A percentile compares a stretch with the other conserved stretches of the same genome.
phyloP scores from a whole-genome alignment of 1,284 basidiomycete species.

The Sanghuangporus weigelae region DNA sequence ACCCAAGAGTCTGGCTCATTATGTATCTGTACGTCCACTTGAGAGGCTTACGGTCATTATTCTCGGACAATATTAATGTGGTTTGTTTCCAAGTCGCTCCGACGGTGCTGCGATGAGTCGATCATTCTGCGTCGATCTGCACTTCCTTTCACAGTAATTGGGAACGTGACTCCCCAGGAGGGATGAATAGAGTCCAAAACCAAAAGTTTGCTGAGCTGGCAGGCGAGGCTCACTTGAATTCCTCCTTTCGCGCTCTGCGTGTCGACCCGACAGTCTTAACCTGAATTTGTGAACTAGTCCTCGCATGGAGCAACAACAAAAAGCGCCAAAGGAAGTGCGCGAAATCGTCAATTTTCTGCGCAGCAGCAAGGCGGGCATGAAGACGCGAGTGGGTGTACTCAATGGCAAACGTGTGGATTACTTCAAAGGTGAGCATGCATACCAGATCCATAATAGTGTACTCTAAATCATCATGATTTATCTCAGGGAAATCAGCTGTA shows the following conservation, averaged over 20 bases:
- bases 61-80: too few species aligned
- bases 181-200: background rate
- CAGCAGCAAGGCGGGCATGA: conserved; percentile 81
- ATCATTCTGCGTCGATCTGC: background rate
- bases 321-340: conserved; percentile 71
- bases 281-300: background rate
- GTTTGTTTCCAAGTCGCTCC: too few species aligned
- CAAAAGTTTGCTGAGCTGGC: background rate
- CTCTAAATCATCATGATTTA: conserved; percentile 1
- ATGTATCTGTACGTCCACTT: too few species aligned
- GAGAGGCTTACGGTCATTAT: too few species aligned
- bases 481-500: conserved; percentile 82
- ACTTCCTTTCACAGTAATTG: background rate
- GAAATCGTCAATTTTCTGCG: conserved; percentile 84
- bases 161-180: background rate
- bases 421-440: conserved; percentile 78
- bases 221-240: background rate
- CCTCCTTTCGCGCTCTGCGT: background rate
- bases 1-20: background rate
- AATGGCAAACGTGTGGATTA: conserved; percentile 96
- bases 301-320: conserved; percentile 38
- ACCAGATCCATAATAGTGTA: background rate
- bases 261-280: background rate
- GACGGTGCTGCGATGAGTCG: too few species aligned
- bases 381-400: conserved; percentile 84